Base-by-base conservation (phyloP, 2,329 filamentous ascomycete species). In the Uncinocarpus reesii region DNA sequence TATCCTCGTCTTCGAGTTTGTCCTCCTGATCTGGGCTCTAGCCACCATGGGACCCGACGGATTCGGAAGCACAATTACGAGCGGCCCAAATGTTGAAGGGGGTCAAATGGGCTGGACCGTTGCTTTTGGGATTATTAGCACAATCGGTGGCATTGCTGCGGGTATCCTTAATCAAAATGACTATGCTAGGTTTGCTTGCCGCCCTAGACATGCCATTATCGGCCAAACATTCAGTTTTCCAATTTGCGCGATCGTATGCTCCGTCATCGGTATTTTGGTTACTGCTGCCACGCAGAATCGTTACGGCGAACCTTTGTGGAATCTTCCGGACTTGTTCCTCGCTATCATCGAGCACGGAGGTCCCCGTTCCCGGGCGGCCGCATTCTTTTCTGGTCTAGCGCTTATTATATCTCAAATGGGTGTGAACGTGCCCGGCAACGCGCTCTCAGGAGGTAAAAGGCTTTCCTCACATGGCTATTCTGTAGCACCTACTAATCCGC, bases 141-240 rank as follows among this genome's bases (percentile, higher is more conserved):
- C 65, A 3, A 68, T 73, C 18, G 71, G 71, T 2, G 60, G 62
- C 24, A 71, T 72, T 42, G 65, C 70, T 2, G 68, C 69, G 2
- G 71, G 71, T 3, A 59, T 74, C 20, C 65, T 68, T 6, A 75
- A 73, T 51, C 70, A 73, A 35, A 50, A 50, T 28, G 70, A 73
- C 56, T 73, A 67, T 55, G 64, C 68, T 2, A 64, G 71, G 7
- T 73, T 71, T 50, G 64, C 68, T 2, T 35, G 59, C 3, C 56
- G 57, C 11, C 69, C 67, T 5, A 58, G 65, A 7, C 62, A 67
- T 42, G 67, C 68, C 42, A 63, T 74, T 7, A 63, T 67, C 10
- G 70, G 68, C 2, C 68, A 71, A 42, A 59, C 67, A 26, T 62
- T 67, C 1, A 57, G 68, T 6, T 60, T 70, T 43, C 50, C 50